Evolutionary conservation across 1,284 basidiomycete species (phyloP), one percentile per base, ranked within the genome.

Genomic region (Cerioporus squamosus): DNA sequence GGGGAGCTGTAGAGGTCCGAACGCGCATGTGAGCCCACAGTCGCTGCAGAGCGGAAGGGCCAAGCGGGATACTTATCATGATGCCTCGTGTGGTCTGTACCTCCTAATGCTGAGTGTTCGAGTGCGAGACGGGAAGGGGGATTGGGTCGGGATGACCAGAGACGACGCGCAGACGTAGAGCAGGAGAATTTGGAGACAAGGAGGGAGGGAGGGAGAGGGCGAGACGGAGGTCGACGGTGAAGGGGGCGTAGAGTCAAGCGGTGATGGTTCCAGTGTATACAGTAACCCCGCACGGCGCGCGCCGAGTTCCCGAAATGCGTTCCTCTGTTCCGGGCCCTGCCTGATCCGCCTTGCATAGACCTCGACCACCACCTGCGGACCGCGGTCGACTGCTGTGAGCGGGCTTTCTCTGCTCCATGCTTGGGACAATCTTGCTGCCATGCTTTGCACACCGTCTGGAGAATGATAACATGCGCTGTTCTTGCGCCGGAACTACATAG

Each of bases 1-100:
- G 87, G 86, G 44, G 87, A 86, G 70, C 81, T 87, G 82, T 83
- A 71, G 64, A 71, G 68, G 71, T 53, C 54, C 54, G 52, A 23
- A 49, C 55, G 26, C 42, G 26, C 55, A 57, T 66, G 63, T 70
- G 46, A 71, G 59, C 42, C 59, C 47, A 42, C 36, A 44, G 48
- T 18, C 26, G 22, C 31, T 29, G 14, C 40, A 49, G n/a, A 22
- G 18, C 7, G 29, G 24, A 48, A 24, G 52, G 14, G 39, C 17
- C 23, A 43, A 36, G 12, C 23, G 38, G 47, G 45, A 43, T 57
- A 76, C 75, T 72, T 61, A 77, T 76, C 75, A 76, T 77, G 54
- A 47, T 69, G 55, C 31, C 43, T 51, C 57, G 44, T 46, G 26
- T 49, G 26, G 39, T 47, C 15, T 44, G 36, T 45, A 29, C 29